Percentiles rank a stretch among this genome's conserved stretches.
Evolutionary conservation across 140 eudicot genomes (phyloP).

Genomic region (Anethum foeniculum): DNA sequence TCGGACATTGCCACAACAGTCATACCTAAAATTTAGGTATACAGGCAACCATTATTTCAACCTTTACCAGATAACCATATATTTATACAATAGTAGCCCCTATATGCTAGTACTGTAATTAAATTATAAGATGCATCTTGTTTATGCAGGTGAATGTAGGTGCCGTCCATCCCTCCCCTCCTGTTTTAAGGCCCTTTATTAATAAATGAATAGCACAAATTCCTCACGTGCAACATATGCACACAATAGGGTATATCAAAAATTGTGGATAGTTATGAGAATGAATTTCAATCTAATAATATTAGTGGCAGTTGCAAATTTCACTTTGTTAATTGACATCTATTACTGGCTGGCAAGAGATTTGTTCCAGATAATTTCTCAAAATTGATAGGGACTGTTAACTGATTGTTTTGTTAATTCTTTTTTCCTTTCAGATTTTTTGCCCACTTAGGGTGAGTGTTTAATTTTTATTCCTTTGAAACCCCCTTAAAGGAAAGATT

Average conservation of each 20-base stretch:
- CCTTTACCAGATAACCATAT: not conserved
- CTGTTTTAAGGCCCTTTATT: not conserved
- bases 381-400: no score
- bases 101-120: not conserved
- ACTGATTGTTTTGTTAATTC: not conserved
- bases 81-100: not conserved
- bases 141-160: not conserved
- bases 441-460: not conserved
- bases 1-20: not conserved
- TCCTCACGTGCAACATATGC: not conserved
- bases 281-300: not conserved
- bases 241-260: not conserved
- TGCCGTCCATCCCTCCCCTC: not conserved
- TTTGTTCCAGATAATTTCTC: not conserved
- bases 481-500: not conserved
- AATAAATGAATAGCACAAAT: not conserved
- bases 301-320: not conserved
- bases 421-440: not conserved
- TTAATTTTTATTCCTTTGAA: not conserved
- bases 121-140: not conserved
- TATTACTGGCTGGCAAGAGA: not conserved
- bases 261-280: not conserved
- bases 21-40: not conserved
- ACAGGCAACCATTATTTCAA: not conserved
- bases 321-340: not conserved